Base-by-base conservation (phyloP, 495 filamentous ascomycete genomes). In the Daldinia loculata region DNA sequence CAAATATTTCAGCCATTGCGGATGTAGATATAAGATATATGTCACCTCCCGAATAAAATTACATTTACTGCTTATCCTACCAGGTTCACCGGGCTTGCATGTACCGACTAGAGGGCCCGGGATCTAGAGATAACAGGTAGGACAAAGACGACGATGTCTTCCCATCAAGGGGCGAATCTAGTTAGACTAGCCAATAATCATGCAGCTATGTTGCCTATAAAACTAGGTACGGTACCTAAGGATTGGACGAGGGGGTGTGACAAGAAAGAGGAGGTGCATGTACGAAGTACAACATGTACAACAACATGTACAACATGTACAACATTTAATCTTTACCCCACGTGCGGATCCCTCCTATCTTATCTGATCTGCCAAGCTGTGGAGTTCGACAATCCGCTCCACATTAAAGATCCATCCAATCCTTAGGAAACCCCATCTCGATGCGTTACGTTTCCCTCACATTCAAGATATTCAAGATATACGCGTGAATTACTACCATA, bases 81-180 rank as follows among this genome's bases (percentile, higher is more conserved):
- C 50, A 7, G 7, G 6, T 52, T 27, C 26, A 52, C 50, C 29
- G 2, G n/a, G 22, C n/a, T 43, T 34, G 15, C 32, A 17, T 17
- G 22, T 51, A 8, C 29, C 34, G 53, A 22, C 53, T 9, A 56
- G 48, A 39, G 30, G n/a, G 45, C n/a, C 41, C 41, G 51, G 45
- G 56, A 64, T 63, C 32, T 53, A 24, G 52, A 67, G 69, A 67
- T 72, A 68, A 71, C 63, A 52, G 26, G 29, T 32, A 53, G 32
- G 61, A 43, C 43, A 39, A 24, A 14, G 22, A 27, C 17, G 12
- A 52, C 24, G 50, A 27, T 52, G 19, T 52, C 6, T 51, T 51
- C 22, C 26, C 14, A 19, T 29, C 34, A 55, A 38, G 50, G 0
- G 8, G 26, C 55, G 24, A 11, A 66, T 66, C 39, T 27, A 43